Base-by-base conservation (phyloP, 371 early-diverging fungal species). In the Mucor sp. region DNA sequence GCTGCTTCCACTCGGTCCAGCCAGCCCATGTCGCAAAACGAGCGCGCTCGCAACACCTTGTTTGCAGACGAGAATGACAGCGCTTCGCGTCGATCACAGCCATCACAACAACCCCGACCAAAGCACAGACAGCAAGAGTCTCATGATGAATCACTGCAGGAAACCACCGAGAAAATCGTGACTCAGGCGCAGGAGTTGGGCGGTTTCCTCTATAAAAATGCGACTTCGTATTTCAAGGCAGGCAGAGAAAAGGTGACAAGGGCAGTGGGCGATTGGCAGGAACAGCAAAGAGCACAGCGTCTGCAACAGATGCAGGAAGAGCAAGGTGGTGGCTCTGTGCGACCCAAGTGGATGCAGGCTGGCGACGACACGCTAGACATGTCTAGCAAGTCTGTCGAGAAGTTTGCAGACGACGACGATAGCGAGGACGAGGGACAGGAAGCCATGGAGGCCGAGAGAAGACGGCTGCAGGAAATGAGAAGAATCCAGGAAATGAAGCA, bases 101-200 rank as follows among this genome's bases (percentile, higher is more conserved):
- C 35, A 30, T 33, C 33, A 33, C 33, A 33, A 7, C 63, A 63
- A 43, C 37, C 56, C 32, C 41, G 85, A 6, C 89, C 89, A 8
- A 85, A 85, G 39, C 88, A 86, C 62, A 37, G 25, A 6, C 28
- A 62, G 19, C 66, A 67, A 43, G 71, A 67, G 21, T n/a, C 15
- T 30, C 61, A 43, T 4, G 48, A 67, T 25, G 60, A 65, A 15
- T 50, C 50, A 9, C 41, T 67, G 15, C 82, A 86, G 6, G 80
- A 81, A 17, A 87, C 85, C 19, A 87, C 82, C 17, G 92, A 92
- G 33, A 84, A 87, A 58, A 57, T 92, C 33, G 78, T 91, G 0
- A 81, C 86, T 3, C 83, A 86, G 11, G 93, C 93, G 5, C 87
- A 87, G 37, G 90, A 89, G 60, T 68, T 93, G 41, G 91, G 94